These are phyloP conservation scores for Pelargonium citronellum DNA, from an alignment of 441 rosid genomes.

Conservation along the genomic window DNA sequence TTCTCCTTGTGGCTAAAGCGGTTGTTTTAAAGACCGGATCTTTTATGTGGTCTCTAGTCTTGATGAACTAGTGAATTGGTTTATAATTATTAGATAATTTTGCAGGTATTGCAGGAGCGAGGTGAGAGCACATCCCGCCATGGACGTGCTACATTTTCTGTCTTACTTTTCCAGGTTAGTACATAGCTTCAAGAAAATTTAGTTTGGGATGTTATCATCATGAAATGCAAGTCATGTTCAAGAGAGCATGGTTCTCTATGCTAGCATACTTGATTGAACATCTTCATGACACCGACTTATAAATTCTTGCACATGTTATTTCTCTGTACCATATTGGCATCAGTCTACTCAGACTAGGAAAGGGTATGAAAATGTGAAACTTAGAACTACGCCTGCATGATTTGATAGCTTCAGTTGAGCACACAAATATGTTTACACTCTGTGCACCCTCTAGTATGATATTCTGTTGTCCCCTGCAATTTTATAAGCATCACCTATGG, in stretches of 20 bases:
- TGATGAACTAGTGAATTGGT: constrained; percentile 22
- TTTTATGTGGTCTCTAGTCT: not conserved
- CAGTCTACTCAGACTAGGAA: constrained; percentile 12
- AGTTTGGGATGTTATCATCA: constrained; percentile 9
- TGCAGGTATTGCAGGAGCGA: constrained; percentile 96
- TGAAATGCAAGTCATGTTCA: constrained; percentile 8
- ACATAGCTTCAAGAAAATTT: constrained; percentile 17
- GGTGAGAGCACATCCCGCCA: constrained; percentile 99
- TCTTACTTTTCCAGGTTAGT: constrained; percentile 87
- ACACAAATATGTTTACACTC: constrained; percentile 6
- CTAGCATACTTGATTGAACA: constrained; percentile 12
- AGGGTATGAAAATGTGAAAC: constrained; percentile 4
- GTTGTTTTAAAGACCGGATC: not conserved
- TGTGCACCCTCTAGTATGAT: constrained; percentile 3
- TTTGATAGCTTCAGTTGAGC: constrained; percentile 16
- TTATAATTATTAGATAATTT: constrained; percentile 18
- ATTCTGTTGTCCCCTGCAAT: not conserved
- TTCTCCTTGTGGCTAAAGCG: not conserved
- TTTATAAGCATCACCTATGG: not conserved
- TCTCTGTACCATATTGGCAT: constrained; percentile 10
- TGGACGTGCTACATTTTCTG: constrained; percentile 99
- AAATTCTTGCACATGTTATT: constrained; percentile 12
- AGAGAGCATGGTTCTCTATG: constrained; percentile 20
- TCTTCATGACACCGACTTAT: constrained; percentile 13
- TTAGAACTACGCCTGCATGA: constrained; percentile 8